Base-by-base conservation (phyloP, 208 protist species). In the Trypanosoma rangeli region DNA sequence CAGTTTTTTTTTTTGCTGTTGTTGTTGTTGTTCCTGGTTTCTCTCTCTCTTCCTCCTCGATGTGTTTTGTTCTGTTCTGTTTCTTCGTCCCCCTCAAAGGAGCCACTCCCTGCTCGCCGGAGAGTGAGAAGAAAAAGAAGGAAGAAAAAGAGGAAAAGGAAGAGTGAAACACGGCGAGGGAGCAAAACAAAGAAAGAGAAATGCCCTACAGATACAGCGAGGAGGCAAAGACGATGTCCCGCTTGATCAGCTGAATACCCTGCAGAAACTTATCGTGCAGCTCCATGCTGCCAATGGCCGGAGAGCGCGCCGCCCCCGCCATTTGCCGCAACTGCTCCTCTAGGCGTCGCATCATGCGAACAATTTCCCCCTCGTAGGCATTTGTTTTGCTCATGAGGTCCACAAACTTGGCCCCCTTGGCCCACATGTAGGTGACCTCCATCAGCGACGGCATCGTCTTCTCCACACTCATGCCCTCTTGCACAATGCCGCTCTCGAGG, bases 201-300 rank as follows among this genome's bases (percentile, higher is more conserved):
- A 66, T 18, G 18, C 5, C 7, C 82, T 95, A 98, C 70, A 98
- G 66, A 76, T 99, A 99, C 22, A 99, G 78, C 8, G 95, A 99
- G n/a, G 98, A 98, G 37, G 98, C 98, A 71, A 99, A 99, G 22
- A 99, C 97, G 76, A 99, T 99, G 79, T 99, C 99, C 35, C 98
- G 87, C 78, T 99, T 99, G 64, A 99, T 98, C 26, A 94, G 83
- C 48, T 88, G 83, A 53, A 98, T 98, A 35, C 94, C 97, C 68
- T 98, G 87, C 5, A 98, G 82, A 74, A 99, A 99, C 85, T 99
- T 99, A 55, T 96, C 78, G 69, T 99, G 98, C 20, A 99, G 83
- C 56, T 99, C 98, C 42, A 93, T 88, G 75, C 99, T 99, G 48
- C 99, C 99, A 76, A 99, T 99, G 20, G 94, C 92, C 2, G 90